phyloP scores from a whole-genome alignment of 768 basidiomycete genomes.

The Fibroporia radiculosa region DNA sequence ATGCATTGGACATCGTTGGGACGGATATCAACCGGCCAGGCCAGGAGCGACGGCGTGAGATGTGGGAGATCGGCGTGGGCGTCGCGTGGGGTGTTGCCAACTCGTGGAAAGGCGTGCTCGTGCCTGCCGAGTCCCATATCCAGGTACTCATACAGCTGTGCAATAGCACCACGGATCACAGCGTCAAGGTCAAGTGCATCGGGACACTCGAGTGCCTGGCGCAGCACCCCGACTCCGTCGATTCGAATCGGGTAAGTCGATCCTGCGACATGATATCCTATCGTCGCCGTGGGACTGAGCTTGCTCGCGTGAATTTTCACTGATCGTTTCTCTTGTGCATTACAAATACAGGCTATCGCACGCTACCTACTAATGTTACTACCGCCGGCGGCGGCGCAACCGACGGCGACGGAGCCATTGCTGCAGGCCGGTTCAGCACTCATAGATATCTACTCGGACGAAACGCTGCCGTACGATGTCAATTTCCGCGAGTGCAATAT shows the following conservation, averaged over 20 bases:
- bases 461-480: conserved; percentile 67
- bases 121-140: conserved; percentile 53
- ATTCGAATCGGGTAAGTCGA: conserved; percentile 51
- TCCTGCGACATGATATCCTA: too few species aligned
- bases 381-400: conserved; percentile 34
- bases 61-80: conserved; percentile 76
- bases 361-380: conserved; percentile 60
- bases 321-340: background rate
- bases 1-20: conserved; percentile 49
- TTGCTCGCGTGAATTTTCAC: too few species aligned
- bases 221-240: conserved; percentile 52
- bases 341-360: conserved; percentile 50
- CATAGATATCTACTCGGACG: conserved; percentile 92
- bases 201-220: conserved; percentile 85
- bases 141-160: conserved; percentile 61
- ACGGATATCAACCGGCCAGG: conserved; percentile 47
- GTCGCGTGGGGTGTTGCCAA: conserved; percentile 85
- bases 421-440: conserved; percentile 76
- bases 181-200: conserved; percentile 67
- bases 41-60: conserved; percentile 61
- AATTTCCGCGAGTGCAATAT: conserved; percentile 66
- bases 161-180: conserved; percentile 43
- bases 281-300: conserved; percentile 1
- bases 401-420: conserved; percentile 54
- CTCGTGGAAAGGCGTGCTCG: conserved; percentile 63